Percentiles rank a stretch among this genome's conserved stretches.
phyloP scores from a whole-genome alignment of 1,284 basidiomycete species.

The Tylopilus sp. region DNA sequence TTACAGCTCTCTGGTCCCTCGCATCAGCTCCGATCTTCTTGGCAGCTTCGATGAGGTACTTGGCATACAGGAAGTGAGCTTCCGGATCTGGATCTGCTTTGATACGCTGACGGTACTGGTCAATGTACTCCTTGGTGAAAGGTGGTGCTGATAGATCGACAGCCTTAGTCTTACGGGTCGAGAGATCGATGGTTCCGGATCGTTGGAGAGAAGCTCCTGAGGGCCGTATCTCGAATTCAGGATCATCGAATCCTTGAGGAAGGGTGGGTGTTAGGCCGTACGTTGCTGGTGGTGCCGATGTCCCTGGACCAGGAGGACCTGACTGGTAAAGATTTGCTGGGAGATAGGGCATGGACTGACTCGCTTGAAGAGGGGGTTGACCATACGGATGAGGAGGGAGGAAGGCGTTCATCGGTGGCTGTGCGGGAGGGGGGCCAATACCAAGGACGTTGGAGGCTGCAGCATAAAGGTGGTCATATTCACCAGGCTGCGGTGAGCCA shows the following conservation, averaged over 20 bases:
- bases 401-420: slow-evolving; percentile 23
- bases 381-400: slow-evolving; percentile 23
- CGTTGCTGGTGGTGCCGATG: slow-evolving; percentile 16
- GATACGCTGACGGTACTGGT: slow-evolving; percentile 94
- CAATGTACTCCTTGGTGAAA: slow-evolving; percentile 95
- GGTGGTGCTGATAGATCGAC: slow-evolving; percentile 85
- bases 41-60: slow-evolving; percentile 99
- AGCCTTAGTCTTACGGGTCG: slow-evolving; percentile 73
- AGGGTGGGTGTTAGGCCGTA: slow-evolving; percentile 29
- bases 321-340: slow-evolving; percentile 23
- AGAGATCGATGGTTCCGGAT: slow-evolving; percentile 54
- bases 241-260: slow-evolving; percentile 34
- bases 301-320: slow-evolving; percentile 21
- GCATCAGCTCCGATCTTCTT: slow-evolving; percentile 78
- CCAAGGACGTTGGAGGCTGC: slow-evolving; percentile 82
- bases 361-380: slow-evolving; percentile 25
- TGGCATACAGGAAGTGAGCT: slow-evolving; percentile 96
- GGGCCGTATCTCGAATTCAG: slow-evolving; percentile 53
- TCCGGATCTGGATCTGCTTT: slow-evolving; percentile 98
- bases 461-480: slow-evolving; percentile 56
- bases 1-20: slow-evolving; percentile 74
- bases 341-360: slow-evolving; percentile 34
- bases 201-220: slow-evolving; percentile 46
- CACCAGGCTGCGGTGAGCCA: slow-evolving; percentile 34
- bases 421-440: slow-evolving; percentile 59